A percentile compares a stretch with the other conserved stretches of the same genome.
Conservation (phyloP, 208 protist species). For the Naegleria lovaniensis region DNA sequence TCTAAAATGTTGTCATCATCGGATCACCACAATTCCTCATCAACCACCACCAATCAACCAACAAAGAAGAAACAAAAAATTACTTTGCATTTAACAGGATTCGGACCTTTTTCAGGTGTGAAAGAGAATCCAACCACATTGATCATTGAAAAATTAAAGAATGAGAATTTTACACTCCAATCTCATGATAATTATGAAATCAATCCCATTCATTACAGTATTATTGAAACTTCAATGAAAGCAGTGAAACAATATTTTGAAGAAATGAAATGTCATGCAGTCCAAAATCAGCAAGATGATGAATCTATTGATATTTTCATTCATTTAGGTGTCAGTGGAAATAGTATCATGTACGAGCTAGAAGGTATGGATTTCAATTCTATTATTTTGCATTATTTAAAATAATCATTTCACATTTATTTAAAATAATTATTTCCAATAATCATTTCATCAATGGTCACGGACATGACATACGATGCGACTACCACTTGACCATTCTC, state of each 20-base stretch:
- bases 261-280: not conserved
- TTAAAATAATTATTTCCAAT: too few species aligned
- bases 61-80: not conserved
- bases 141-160: not conserved
- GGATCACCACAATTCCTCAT: too few species aligned
- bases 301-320: not conserved
- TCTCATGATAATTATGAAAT: too few species aligned
- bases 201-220: not conserved
- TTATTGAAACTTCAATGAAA: not conserved
- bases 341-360: not conserved
- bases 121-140: not conserved
- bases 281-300: not conserved
- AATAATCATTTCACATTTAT: too few species aligned
- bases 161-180: not conserved
- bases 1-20: too few species aligned
- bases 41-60: too few species aligned
- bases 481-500: too few species aligned
- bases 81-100: not conserved
- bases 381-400: too few species aligned
- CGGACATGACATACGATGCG: too few species aligned
- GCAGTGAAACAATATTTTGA: not conserved
- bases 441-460: too few species aligned
- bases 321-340: constrained; percentile 8
- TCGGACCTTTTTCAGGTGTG: not conserved
- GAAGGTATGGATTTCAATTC: not conserved